Base-by-base conservation (phyloP, 106 monocot genomes). In the Platanthera guangdongensis region DNA sequence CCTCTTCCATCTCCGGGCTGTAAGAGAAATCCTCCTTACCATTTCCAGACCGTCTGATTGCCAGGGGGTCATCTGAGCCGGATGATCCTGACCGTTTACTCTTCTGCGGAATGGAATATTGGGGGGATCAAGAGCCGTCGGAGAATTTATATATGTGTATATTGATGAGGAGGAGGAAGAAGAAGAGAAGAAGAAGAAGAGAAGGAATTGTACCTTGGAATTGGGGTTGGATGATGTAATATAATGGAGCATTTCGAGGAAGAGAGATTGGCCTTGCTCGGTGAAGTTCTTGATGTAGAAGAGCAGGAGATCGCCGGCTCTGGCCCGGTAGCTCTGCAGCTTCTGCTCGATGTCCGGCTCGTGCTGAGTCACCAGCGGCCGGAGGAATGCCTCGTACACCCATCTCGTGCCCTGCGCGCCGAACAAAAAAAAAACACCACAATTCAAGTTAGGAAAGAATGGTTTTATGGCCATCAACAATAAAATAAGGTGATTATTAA, bases 271-370 rank as follows among this genome's bases (percentile, higher is more conserved):
- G 10, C 80, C 80, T 69, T 80, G 75, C 1, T 80, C 80, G 50
- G 80, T 80, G 69, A 80, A 80, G 55, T 80, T 80, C 54, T 70
- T 80, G 80, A 80, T 75, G 75, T 80, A 80, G 67, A 80, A 80
- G 67, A 80, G 49, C 9, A 80, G 63, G 54, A 80, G 69, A 65
- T 80, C 80, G 12, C 65, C 80, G 7, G 80, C 75, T 19, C 69
- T 46, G 2, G 80, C 80, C 55, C 80, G 75, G 28, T 75, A 80
- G 4, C 64, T 54, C 75, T 75, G 75, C 75, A 80, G 25, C 48
- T 57, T 80, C 75, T 80, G 75, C n/a, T 80, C 80, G n/a, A 80
- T 80, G 47, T 75, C 80, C 0, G 80, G 80, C 75, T 80, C 80
- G 55, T 80, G 80, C 21, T 80, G 80, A 28, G 45, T 68, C 7